These are phyloP conservation scores for Ganoderma resinaceum DNA, from an alignment of 1,284 basidiomycete species.

Conservation along the genomic window DNA sequence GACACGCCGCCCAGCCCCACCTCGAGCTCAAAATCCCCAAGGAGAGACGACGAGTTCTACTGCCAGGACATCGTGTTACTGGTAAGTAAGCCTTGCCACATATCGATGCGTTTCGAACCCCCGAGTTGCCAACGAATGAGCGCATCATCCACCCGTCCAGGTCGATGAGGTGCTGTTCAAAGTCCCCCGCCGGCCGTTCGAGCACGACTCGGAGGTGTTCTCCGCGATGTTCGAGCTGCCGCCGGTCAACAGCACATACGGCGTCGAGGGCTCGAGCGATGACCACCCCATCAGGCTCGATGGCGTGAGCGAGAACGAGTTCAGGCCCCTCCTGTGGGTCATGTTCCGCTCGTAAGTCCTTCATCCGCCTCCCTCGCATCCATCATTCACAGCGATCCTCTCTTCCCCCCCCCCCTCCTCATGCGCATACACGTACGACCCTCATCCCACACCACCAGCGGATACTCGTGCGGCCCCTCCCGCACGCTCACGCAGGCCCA, in stretches of 20 bases:
- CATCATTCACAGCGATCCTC: background rate
- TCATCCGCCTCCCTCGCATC: background rate
- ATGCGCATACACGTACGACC: background rate
- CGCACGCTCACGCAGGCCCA: slow-evolving; percentile 12
- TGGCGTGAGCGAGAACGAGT: slow-evolving; percentile 10
- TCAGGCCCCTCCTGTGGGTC: slow-evolving; percentile 13
- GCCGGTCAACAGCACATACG: background rate
- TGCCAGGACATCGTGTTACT: slow-evolving; percentile 15
- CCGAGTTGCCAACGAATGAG: background rate
- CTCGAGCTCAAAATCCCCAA: background rate
- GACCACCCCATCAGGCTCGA: slow-evolving; percentile 16
- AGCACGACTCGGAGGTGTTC: slow-evolving; percentile 22
- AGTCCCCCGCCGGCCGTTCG: slow-evolving; percentile 22
- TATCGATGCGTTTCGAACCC: background rate
- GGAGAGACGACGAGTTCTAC: slow-evolving; percentile 19
- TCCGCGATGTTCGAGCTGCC: slow-evolving; percentile 17
- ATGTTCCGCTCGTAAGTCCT: slow-evolving; percentile 20
- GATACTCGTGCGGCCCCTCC: slow-evolving; percentile 14
- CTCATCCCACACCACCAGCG: slow-evolving; percentile 4
- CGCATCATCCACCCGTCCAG: background rate
- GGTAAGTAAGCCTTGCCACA: background rate
- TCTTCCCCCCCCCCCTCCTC: background rate
- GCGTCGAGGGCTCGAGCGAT: slow-evolving; percentile 15
- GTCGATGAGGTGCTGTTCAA: slow-evolving; percentile 14
- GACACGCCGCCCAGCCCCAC: background rate